A percentile compares a stretch with the other conserved stretches of the same genome.
Evolutionary conservation across 345 rosid species (phyloP).

Genomic region (Pistacia integerrima): DNA sequence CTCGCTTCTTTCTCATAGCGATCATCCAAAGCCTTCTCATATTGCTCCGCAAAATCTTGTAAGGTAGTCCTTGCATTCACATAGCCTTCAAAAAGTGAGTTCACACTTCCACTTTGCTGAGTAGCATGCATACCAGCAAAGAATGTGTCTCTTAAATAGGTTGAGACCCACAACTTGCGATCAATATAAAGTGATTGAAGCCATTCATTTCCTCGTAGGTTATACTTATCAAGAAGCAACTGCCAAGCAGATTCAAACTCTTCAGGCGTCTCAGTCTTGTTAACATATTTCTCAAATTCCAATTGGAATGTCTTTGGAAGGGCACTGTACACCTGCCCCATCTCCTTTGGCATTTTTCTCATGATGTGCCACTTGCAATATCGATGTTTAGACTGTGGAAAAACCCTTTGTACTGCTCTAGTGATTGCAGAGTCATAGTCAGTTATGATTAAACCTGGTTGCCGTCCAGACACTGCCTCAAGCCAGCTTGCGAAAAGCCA

Average conservation of each 20-base stretch:
- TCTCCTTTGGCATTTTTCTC: slow-evolving; percentile 34
- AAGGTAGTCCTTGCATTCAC: slow-evolving; percentile 31
- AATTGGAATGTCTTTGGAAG: slow-evolving; percentile 33
- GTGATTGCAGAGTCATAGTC: slow-evolving; percentile 33
- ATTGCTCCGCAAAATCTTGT: slow-evolving; percentile 33
- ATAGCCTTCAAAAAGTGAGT: slow-evolving; percentile 41
- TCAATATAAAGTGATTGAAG: slow-evolving; percentile 36
- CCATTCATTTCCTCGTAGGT: slow-evolving; percentile 35
- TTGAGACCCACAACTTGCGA: slow-evolving; percentile 31
- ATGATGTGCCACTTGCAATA: slow-evolving; percentile 38
- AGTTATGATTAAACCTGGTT: slow-evolving; percentile 30
- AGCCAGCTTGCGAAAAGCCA: slow-evolving; percentile 44
- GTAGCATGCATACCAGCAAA: slow-evolving; percentile 34
- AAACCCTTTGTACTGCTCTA: slow-evolving; percentile 30
- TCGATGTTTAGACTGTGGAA: slow-evolving; percentile 25
- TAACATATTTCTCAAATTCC: slow-evolving; percentile 31
- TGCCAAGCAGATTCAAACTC: slow-evolving; percentile 42
- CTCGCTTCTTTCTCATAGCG: slow-evolving; percentile 25
- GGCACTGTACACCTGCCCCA: slow-evolving; percentile 24
- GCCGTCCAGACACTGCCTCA: slow-evolving; percentile 30
- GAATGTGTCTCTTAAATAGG: slow-evolving; percentile 31
- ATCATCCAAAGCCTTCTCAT: slow-evolving; percentile 34
- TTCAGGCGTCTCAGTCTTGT: slow-evolving; percentile 28
- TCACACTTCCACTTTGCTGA: slow-evolving; percentile 28
- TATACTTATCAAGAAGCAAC: slow-evolving; percentile 35